These are phyloP conservation scores for Dipteronia dyeriana DNA, from an alignment of 345 rosid species.

Conservation along the genomic window DNA sequence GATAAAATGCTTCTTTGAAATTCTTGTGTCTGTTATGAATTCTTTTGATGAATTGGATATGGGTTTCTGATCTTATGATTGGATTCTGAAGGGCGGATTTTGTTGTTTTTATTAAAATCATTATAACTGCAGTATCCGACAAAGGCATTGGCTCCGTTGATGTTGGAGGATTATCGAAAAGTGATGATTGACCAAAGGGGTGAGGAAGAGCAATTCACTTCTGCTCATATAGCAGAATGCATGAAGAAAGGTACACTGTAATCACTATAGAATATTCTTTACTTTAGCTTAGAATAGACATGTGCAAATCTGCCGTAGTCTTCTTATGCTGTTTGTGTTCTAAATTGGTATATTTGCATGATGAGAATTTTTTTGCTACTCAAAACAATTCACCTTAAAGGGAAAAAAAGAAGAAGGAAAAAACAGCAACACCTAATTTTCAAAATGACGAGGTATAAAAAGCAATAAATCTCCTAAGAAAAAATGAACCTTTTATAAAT, in stretches of 20 bases:
- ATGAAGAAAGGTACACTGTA: conserved; percentile 69
- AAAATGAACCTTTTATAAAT: no score
- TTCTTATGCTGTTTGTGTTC: background rate
- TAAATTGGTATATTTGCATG: background rate
- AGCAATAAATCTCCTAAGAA: no score
- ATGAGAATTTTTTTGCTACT: background rate
- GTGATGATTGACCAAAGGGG: conserved; percentile 92
- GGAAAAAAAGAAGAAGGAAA: no score
- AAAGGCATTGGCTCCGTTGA: conserved; percentile 86
- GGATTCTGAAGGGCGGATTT: background rate
- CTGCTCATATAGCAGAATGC: conserved; percentile 69
- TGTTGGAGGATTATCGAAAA: conserved; percentile 91
- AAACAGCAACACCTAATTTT: no score
- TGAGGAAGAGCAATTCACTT: conserved; percentile 81
- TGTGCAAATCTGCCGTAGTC: background rate
- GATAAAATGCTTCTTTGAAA: conserved; percentile 31
- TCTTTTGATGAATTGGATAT: background rate
- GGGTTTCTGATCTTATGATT: conserved; percentile 3
- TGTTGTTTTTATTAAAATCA: background rate
- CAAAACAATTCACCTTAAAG: background rate
- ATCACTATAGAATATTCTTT: no score
- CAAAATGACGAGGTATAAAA: no score
- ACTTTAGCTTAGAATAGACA: background rate
- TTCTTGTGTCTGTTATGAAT: no score
- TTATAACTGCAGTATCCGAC: conserved; percentile 73